These are phyloP conservation scores for Conringia planisiliqua DNA, from an alignment of 345 rosid species.

Conservation along the genomic window DNA sequence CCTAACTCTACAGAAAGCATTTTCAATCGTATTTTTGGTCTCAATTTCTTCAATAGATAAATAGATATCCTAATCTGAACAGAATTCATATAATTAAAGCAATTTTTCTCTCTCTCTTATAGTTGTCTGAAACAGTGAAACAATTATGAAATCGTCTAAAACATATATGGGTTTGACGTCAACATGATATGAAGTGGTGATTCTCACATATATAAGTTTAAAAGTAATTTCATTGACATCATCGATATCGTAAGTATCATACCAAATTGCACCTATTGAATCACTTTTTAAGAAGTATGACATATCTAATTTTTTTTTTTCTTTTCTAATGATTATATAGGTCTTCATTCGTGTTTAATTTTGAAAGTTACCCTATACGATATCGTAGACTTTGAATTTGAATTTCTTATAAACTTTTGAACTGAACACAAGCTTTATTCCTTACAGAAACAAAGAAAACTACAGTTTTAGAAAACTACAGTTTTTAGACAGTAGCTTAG, in stretches of 20 bases:
- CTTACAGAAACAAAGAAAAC: neutral
- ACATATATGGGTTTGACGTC: no score
- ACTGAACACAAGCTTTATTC: neutral
- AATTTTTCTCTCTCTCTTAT: no score
- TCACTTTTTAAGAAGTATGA: neutral
- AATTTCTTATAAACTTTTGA: neutral
- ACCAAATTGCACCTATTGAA: neutral
- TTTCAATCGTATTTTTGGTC: no score
- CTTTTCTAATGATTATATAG: neutral
- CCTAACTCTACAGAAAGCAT: no score
- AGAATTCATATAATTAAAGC: neutral
- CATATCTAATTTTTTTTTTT: neutral
- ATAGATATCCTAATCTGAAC: neutral
- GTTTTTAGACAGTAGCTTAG: neutral
- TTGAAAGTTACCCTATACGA: neutral
- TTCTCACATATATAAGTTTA: neutral
- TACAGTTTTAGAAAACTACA: neutral
- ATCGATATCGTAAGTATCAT: neutral
- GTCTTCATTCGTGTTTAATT: neutral
- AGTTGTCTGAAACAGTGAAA: neutral
- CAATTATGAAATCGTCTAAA: neutral
- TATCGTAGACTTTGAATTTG: neutral
- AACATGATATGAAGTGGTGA: neutral
- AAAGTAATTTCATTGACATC: neutral
- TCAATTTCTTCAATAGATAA: no score